Evolutionary conservation across 1,284 basidiomycete genomes (phyloP), one percentile per base, ranked within the genome.

Genomic region (Cutaneotrichosporon sp.): DNA sequence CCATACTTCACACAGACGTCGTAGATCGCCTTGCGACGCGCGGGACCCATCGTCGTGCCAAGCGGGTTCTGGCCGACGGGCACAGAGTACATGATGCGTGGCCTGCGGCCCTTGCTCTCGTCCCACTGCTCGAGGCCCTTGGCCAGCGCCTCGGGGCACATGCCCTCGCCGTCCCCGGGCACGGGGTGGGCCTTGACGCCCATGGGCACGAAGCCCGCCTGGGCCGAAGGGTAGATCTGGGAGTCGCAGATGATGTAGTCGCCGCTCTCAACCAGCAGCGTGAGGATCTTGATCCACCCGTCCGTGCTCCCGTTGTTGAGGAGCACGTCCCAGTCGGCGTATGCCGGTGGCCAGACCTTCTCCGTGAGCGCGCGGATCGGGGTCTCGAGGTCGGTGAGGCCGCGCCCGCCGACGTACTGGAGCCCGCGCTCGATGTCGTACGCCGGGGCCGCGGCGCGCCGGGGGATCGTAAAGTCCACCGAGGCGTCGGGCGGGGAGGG

Each of bases 261-360:
- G 14, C 88, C 89, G 0, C 83, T 84, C 69, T 92, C 88, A 73
- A 86, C 86, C 13, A 92, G 78, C 84, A 89, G 53, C 72, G 66
- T 59, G 36, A 68, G 56, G 52, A 74, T 60, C 58, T 76, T 75
- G 60, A 58, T 77, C 67, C 71, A 84, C 38, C 84, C 89, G 70
- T 90, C 90, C 0, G 90, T 92, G 65, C 89, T 89, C 16, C 89
- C 89, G n/a, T 82, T 82, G 68, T 88, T 84, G 6, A 87, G 36
- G 18, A 90, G 72, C 1, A 82, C 83, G 4, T 82, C 77, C 71
- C 81, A 89, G 73, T 90, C 84, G 16, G 75, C 67, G 72, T 88
- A 89, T 0, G 80, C 87, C 0, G 89, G 90, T 56, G 82, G 79
- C 76, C 84, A 88, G 1, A 90, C 83, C 55, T 81, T 82, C 24